A percentile compares a stretch with the other conserved stretches of the same genome.
These are phyloP conservation scores for Dactylorhiza incarnata DNA, from an alignment of 106 monocot species.

Conservation along the genomic window DNA sequence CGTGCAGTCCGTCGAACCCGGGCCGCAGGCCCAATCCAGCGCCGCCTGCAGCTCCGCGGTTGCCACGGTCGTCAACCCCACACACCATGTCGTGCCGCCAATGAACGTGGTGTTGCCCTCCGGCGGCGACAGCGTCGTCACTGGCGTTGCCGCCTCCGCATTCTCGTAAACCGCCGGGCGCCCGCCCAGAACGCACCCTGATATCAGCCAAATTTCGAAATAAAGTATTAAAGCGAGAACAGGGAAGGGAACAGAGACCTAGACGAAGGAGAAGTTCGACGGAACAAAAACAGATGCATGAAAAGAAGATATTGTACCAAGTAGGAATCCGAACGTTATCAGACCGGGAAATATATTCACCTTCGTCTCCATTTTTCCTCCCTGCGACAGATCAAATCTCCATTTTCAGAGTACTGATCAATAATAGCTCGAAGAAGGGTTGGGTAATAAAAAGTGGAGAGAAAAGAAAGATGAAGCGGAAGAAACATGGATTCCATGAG, in stretches of 20 bases:
- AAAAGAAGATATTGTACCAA: not conserved
- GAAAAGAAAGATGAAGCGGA: not conserved
- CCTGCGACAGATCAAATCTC: not conserved
- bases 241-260: not conserved
- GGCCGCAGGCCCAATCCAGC: slow-evolving; percentile 91
- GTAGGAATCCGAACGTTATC: not conserved
- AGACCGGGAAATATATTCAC: not conserved
- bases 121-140: slow-evolving; percentile 46
- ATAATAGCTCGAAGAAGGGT: not conserved
- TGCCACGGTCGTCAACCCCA: slow-evolving; percentile 40
- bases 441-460: too few relatives aligned
- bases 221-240: too few relatives aligned
- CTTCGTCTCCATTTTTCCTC: not conserved
- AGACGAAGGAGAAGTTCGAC: too few relatives aligned
- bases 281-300: not conserved
- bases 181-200: slow-evolving; percentile 3
- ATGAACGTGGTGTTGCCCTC: slow-evolving; percentile 96
- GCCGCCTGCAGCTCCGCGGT: slow-evolving; percentile 55
- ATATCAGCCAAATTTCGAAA: not conserved
- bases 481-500: not conserved
- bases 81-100: slow-evolving; percentile 76
- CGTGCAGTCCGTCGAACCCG: slow-evolving; percentile 63
- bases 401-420: not conserved
- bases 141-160: slow-evolving; percentile 32
- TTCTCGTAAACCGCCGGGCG: slow-evolving; percentile 16